A percentile compares a stretch with the other conserved stretches of the same genome.
These are phyloP conservation scores for Gonapodya prolifera DNA, from an alignment of 192 early-diverging fungal species.

Conservation along the genomic window DNA sequence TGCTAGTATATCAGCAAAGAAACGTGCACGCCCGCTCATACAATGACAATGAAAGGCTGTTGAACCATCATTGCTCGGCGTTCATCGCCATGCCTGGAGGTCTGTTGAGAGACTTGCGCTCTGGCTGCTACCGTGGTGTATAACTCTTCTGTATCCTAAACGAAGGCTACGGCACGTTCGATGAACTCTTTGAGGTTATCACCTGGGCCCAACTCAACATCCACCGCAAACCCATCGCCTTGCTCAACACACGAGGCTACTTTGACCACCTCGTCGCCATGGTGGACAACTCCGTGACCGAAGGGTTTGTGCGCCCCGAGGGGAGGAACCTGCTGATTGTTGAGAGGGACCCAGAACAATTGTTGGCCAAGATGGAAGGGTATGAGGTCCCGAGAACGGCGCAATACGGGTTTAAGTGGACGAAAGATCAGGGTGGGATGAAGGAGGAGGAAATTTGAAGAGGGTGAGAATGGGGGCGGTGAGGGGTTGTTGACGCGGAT, in stretches of 20 bases:
- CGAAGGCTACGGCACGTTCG: slow-evolving; percentile 49
- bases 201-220: slow-evolving; percentile 67
- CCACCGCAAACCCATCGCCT: slow-evolving; percentile 65
- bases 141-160: too few species aligned
- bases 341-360: neutral
- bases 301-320: slow-evolving; percentile 5
- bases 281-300: slow-evolving; percentile 44
- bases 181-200: slow-evolving; percentile 72
- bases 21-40: too few species aligned
- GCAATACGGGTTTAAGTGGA: neutral
- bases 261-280: slow-evolving; percentile 53
- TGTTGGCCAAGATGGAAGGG: neutral
- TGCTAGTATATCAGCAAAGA: too few species aligned
- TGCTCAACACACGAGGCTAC: slow-evolving; percentile 67
- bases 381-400: neutral
- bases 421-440: neutral
- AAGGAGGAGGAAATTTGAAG: neutral
- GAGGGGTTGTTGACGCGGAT: too few species aligned
- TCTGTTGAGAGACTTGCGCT: slow-evolving; percentile 30
- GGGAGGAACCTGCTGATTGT: neutral
- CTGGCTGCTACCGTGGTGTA: too few species aligned
- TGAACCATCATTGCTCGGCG: slow-evolving; percentile 52
- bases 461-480: too few species aligned
- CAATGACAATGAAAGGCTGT: too few species aligned
- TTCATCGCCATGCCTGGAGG: slow-evolving; percentile 83